Conservation (phyloP, 73 alveolate species). For the Tetrahymena borealis region DNA sequence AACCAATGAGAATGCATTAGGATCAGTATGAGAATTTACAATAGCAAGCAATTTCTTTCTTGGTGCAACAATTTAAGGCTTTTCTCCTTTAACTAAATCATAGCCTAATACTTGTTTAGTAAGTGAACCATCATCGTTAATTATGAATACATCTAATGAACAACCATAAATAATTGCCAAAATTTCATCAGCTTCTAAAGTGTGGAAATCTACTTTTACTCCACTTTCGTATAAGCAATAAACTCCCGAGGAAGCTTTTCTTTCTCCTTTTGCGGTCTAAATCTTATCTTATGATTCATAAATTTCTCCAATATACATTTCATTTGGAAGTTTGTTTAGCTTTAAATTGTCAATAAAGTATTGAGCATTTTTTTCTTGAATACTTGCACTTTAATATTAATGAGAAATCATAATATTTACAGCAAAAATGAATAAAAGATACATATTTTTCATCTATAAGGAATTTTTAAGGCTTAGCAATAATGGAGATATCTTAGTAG, state of each 20-base stretch:
- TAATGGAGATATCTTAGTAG: too few relatives aligned
- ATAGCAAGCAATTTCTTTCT: background rate
- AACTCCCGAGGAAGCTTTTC: background rate
- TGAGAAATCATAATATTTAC: too few relatives aligned
- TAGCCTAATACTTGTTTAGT: background rate
- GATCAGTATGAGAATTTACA: background rate
- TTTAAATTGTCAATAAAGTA: background rate
- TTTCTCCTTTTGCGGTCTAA: background rate
- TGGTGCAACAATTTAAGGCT: background rate
- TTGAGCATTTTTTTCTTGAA: too few relatives aligned
- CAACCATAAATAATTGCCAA: background rate
- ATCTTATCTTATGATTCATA: background rate
- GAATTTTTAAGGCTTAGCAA: too few relatives aligned
- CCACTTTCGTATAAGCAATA: background rate
- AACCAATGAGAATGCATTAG: background rate
- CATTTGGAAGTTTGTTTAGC: background rate
- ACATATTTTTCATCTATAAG: too few relatives aligned
- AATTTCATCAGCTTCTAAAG: background rate
- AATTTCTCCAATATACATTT: background rate
- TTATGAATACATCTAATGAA: background rate
- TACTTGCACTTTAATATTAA: too few relatives aligned
- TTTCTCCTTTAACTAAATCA: background rate
- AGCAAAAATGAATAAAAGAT: too few relatives aligned
- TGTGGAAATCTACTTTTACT: background rate
- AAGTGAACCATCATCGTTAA: background rate